Conservation (phyloP, 371 early-diverging fungal genomes). For the Mucor indicus region DNA sequence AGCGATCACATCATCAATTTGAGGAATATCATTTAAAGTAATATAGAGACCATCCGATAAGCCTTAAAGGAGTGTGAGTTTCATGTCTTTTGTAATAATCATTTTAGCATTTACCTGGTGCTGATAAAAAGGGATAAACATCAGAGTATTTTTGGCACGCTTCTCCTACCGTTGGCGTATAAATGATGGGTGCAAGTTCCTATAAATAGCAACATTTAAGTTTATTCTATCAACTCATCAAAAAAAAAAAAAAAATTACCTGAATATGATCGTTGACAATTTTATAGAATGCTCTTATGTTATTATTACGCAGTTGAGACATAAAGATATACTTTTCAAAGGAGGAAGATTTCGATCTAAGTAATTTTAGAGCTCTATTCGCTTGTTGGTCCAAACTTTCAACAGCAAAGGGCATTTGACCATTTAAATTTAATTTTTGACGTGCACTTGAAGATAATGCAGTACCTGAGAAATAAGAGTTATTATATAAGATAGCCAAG, state of each 20-base stretch:
- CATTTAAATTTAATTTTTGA: constrained; percentile 53
- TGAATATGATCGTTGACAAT: constrained; percentile 71
- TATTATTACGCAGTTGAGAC: constrained; percentile 74
- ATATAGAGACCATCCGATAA: constrained; percentile 83
- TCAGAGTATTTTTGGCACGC: constrained; percentile 88
- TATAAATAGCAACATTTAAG: constrained; percentile 18
- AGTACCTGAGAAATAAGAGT: constrained; percentile 35
- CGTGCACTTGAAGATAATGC: constrained; percentile 49
- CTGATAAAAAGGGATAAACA: constrained; percentile 79
- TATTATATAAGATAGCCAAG: background rate
- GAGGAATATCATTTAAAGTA: constrained; percentile 68
- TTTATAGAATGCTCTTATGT: constrained; percentile 77
- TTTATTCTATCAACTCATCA: too few species aligned
- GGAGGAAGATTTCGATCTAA: constrained; percentile 59
- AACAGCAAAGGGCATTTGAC: constrained; percentile 68
- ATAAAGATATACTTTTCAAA: constrained; percentile 84
- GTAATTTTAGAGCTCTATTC: constrained; percentile 64
- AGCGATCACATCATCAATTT: constrained; percentile 68
- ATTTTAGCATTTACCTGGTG: constrained; percentile 53
- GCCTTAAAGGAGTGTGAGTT: constrained; percentile 8
- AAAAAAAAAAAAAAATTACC: constrained; percentile 30
- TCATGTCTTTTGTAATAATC: background rate
- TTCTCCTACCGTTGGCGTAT: constrained; percentile 91
- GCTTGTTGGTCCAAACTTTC: constrained; percentile 73
- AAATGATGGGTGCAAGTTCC: constrained; percentile 80